Base-by-base conservation (phyloP, 805 yeast genomes). In the Hanseniaspora valbyensis region DNA sequence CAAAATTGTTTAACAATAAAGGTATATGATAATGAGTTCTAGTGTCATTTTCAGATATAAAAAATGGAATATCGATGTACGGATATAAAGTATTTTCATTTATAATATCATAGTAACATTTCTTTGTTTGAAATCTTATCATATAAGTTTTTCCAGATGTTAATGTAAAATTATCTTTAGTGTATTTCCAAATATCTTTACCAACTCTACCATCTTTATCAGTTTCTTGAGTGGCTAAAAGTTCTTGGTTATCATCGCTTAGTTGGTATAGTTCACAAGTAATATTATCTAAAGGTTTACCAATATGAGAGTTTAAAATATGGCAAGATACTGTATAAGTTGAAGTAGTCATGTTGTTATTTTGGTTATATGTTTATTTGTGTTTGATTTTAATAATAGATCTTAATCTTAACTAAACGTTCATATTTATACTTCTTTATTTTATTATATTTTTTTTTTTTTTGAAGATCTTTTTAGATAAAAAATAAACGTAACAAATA, bases 21-120 rank as follows among this genome's bases (percentile, higher is more conserved):
- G 97, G 97, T 50, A 89, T 82, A 62, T 89, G 97, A 65, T 87
- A 89, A 63, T 89, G 97, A 34, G 76, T 22, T 21, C 44, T 32
- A 3, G 22, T 69, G 53, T 81, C 86, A 0, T 86, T 81, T 55
- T 72, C 70, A 6, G 72, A 73, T 3, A 89, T 77, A 28, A 74
- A 74, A 61, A 89, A 89, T 0, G 73, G 70, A 36, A 89, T 83
- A 54, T 89, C 96, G 8, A 88, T 87, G 60, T 75, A 82, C 0
- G 96, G 96, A 70, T 88, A 89, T 62, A 88, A 88, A 1, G 88
- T 81, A 52, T 71, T 66, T 52, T 66, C 64, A 42, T 57, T 60
- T 26, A 54, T 54, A 9, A 43, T 48, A n/a, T 55, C 54, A 56
- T 83, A 80, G 30, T 48, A 48, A 61, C 86, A 86, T 34, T 75